Evolutionary conservation across 179 eudicot genomes (phyloP).

Genomic region (Beta corolliflora): DNA sequence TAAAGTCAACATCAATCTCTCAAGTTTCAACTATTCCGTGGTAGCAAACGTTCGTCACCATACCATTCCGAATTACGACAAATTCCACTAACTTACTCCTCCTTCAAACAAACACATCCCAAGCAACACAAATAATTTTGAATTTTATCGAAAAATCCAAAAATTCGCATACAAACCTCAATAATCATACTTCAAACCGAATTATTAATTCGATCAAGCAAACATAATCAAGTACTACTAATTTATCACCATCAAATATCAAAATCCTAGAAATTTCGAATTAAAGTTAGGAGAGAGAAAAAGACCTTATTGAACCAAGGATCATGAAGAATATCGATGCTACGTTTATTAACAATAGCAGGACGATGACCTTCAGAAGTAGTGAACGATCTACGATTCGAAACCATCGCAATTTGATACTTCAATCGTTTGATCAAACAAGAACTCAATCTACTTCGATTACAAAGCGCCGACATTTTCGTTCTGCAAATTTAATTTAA

Average conservation of each 20-base stretch:
- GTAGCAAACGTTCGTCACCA: neutral
- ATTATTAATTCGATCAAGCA: neutral
- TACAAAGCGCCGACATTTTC: conserved; percentile 47
- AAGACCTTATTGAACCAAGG: conserved; percentile 95
- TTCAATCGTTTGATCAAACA: conserved; percentile 53
- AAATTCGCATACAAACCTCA: too few species aligned
- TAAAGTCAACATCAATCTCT: neutral
- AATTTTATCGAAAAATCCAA: too few species aligned
- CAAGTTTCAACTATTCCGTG: neutral
- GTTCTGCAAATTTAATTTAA: neutral
- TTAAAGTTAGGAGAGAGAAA: neutral
- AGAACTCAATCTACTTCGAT: conserved; percentile 53
- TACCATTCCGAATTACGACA: neutral
- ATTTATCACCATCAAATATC: neutral
- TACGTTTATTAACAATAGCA: conserved; percentile 76
- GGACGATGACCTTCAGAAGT: conserved; percentile 92
- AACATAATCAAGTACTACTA: neutral
- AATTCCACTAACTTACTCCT: neutral
- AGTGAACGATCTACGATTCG: conserved; percentile 53
- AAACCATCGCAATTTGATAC: conserved; percentile 31
- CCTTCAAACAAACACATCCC: neutral
- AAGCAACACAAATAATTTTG: neutral
- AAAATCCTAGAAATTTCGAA: neutral
- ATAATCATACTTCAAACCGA: neutral
- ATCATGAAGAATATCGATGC: conserved; percentile 94